Evolutionary conservation across 2,329 filamentous ascomycete species (phyloP).

Genomic region (Macrophomina phaseolina): DNA sequence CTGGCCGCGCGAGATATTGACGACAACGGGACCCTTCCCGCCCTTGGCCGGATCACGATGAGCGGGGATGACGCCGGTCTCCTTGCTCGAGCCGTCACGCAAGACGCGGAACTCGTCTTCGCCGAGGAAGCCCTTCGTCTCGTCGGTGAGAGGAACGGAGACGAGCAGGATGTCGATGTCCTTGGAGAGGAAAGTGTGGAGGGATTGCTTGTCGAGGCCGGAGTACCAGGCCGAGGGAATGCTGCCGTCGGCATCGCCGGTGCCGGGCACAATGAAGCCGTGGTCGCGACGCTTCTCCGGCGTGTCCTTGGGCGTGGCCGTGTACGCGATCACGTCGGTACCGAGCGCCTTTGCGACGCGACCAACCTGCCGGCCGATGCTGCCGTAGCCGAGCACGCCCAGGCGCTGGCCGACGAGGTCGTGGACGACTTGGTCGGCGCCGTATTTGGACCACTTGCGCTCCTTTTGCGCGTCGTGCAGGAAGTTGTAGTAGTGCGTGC

Average conservation of each 20-base stretch:
- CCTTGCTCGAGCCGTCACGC: constrained; percentile 41
- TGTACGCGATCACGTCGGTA: constrained; percentile 77
- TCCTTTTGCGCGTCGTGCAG: constrained; percentile 65
- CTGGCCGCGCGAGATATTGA: constrained; percentile 73
- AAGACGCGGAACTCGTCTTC: constrained; percentile 62
- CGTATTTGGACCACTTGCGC: constrained; percentile 56
- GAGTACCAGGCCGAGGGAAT: constrained; percentile 64
- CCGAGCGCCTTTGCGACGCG: constrained; percentile 68
- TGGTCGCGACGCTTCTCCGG: constrained; percentile 67
- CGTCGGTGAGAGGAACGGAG: constrained; percentile 60
- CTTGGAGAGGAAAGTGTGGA: constrained; percentile 61
- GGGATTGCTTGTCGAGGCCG: constrained; percentile 56
- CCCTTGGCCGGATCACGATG: not conserved
- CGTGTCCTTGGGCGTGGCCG: constrained; percentile 70
- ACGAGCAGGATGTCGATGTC: constrained; percentile 64
- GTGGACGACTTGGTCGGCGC: constrained; percentile 44
- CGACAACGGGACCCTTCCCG: constrained; percentile 60
- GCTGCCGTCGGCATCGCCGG: constrained; percentile 63
- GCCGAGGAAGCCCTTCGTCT: constrained; percentile 62
- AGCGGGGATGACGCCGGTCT: not conserved
- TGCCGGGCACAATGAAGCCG: constrained; percentile 71
- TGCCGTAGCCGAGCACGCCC: constrained; percentile 67
- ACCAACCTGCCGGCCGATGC: constrained; percentile 65
- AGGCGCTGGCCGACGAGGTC: constrained; percentile 65
- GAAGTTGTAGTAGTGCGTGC: constrained; percentile 59